Conservation (phyloP, 306 rosid genomes). For the Astragalus membranaceus region DNA sequence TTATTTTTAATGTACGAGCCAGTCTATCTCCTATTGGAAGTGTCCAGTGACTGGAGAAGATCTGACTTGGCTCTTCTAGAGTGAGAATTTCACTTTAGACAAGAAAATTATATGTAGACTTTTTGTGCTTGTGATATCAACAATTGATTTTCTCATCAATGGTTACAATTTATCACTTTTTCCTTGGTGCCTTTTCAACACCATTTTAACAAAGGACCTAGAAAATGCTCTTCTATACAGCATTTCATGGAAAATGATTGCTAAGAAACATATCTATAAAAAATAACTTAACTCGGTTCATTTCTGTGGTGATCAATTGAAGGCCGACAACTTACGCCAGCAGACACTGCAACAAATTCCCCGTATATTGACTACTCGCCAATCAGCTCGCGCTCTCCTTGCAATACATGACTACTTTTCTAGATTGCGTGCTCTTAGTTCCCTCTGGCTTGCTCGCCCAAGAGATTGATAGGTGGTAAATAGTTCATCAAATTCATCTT, state of each 20-base stretch:
- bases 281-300: neutral
- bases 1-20: too few relatives aligned
- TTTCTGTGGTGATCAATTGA: neutral
- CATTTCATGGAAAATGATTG: neutral
- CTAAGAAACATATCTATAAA: neutral
- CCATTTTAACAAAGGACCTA: neutral
- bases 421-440: constrained; percentile 77
- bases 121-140: neutral
- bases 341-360: constrained; percentile 86
- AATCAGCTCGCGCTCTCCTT: constrained; percentile 82
- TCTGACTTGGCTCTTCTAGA: neutral
- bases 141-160: neutral
- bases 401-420: constrained; percentile 79
- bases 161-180: neutral
- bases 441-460: constrained; percentile 93
- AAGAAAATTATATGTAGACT: neutral
- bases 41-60: too few relatives aligned
- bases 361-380: constrained; percentile 76
- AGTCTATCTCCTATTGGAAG: too few relatives aligned
- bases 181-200: neutral
- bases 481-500: neutral
- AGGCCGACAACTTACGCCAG: constrained; percentile 88
- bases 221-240: neutral
- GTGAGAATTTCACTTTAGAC: neutral
- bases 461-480: constrained; percentile 43